phyloP scores from a whole-genome alignment of 176 grass and related monocot species.

The Aegilops bicornis region DNA sequence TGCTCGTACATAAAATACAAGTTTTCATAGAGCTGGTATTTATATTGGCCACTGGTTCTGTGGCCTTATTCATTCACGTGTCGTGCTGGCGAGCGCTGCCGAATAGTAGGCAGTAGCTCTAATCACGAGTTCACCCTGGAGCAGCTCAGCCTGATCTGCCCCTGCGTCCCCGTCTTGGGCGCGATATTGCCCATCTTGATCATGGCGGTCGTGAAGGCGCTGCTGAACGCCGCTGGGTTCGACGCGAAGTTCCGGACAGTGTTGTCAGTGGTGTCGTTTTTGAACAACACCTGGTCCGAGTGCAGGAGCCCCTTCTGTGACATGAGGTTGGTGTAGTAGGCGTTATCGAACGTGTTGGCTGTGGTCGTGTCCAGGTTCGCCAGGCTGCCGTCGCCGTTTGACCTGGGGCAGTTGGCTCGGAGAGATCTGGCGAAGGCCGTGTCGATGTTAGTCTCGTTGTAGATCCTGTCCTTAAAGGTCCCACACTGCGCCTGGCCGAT shows the following conservation, averaged over 20 bases:
- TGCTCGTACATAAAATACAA: too few species aligned
- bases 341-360: constrained; percentile 29
- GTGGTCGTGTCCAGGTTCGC: constrained; percentile 42
- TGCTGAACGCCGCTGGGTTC: background rate
- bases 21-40: too few species aligned
- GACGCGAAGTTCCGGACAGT: background rate
- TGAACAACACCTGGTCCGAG: constrained; percentile 34
- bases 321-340: constrained; percentile 45
- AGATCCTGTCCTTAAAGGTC: constrained; percentile 38
- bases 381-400: constrained; percentile 11
- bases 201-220: background rate
- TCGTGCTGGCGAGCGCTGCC: background rate
- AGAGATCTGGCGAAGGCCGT: constrained; percentile 23
- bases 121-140: constrained; percentile 14
- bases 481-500: constrained; percentile 44
- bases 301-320: constrained; percentile 39
- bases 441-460: constrained; percentile 39
- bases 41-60: too few species aligned
- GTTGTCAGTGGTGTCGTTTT: background rate
- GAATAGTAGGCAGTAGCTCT: background rate
- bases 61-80: too few species aligned
- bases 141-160: constrained; percentile 39
- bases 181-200: constrained; percentile 36
- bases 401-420: constrained; percentile 23
- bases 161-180: background rate